Evolutionary conservation across 139 green algal species (phyloP), one percentile per base, ranked within the genome.

Genomic region (Raphidocelis subcapitata): DNA sequence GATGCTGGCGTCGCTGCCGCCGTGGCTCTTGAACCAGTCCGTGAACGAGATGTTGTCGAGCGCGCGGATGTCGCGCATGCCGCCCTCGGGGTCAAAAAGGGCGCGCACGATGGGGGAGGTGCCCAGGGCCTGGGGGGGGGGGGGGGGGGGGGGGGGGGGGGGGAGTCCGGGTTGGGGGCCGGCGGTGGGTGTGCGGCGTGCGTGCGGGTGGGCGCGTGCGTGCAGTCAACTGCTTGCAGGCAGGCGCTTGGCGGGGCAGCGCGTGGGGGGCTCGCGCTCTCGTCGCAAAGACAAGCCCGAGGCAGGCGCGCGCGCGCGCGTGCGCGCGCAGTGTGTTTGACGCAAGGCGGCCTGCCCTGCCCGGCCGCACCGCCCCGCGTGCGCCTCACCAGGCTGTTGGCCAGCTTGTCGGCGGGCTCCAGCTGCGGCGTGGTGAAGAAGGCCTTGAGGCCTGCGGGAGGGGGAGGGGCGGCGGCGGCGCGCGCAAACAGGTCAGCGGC

Each of bases 391-490:
- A 98, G 69, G 18, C 85, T 86, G 76, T 97, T 97, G 63, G 84
- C 81, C 15, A 92, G 41, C 88, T 98, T 98, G 86, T 98, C 94
- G 1, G 74, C 35, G 1, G 81, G 32, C 29, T 76, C 85, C 35
- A 98, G 85, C 88, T 98, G 94, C 15, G 86, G 85, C 0, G 94
- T 98, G 52, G 94, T 98, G 84, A 98, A 97, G 84, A 98, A 98
- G 5, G 94, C 94, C 59, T 95, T 96, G 3, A 98, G 84, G 51
- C 93, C 92, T 90, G 82, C 21, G 63, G 24, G 55, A 23, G 35
- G 31, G 57, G 41, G 8, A 12, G 41, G 8, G 8, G 41, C 41
- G 41, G 8, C 41, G 41, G 41, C 41, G 12, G 41, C 41, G 41
- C 41, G 41, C 41, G 41, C 41, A 8, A 20, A 8, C 41, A 8